These are phyloP conservation scores for Polyporus arcularius DNA, from an alignment of 768 basidiomycete species.

Conservation along the genomic window DNA sequence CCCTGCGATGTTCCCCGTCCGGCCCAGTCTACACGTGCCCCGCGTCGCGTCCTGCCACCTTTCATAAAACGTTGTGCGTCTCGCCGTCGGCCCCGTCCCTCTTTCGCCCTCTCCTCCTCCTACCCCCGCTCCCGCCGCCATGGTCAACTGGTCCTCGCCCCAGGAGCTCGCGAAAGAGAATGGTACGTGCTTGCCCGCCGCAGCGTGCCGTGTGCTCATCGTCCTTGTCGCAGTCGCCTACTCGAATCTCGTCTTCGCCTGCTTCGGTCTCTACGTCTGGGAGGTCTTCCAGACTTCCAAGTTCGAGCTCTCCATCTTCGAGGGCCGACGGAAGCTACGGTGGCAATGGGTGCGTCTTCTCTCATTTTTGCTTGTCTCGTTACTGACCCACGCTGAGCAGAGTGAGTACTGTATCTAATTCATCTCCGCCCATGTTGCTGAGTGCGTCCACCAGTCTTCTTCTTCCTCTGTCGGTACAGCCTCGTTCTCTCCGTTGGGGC, in stretches of 20 bases:
- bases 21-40: constrained; percentile 10
- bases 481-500: constrained; percentile 68
- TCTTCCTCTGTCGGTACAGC: constrained; percentile 72
- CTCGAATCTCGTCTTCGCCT: constrained; percentile 57
- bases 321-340: constrained; percentile 55
- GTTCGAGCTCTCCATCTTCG: constrained; percentile 70
- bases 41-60: constrained; percentile 2
- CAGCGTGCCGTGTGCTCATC: neutral
- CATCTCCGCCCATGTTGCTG: neutral
- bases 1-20: constrained; percentile 7
- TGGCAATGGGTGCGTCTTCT: constrained; percentile 67
- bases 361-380: neutral
- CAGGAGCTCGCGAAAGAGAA: constrained; percentile 38
- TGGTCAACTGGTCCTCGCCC: constrained; percentile 55
- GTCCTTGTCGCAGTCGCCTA: constrained; percentile 48
- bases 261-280: constrained; percentile 70
- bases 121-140: constrained; percentile 21
- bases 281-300: constrained; percentile 61
- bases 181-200: neutral
- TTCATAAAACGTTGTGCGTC: constrained; percentile 8
- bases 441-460: constrained; percentile 46
- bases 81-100: constrained; percentile 3
- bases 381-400: neutral
- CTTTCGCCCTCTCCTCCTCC: constrained; percentile 1
- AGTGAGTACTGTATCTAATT: neutral